These are phyloP conservation scores for Zygnema circumcarinatum DNA, from an alignment of 139 green algal species.

Conservation along the genomic window DNA sequence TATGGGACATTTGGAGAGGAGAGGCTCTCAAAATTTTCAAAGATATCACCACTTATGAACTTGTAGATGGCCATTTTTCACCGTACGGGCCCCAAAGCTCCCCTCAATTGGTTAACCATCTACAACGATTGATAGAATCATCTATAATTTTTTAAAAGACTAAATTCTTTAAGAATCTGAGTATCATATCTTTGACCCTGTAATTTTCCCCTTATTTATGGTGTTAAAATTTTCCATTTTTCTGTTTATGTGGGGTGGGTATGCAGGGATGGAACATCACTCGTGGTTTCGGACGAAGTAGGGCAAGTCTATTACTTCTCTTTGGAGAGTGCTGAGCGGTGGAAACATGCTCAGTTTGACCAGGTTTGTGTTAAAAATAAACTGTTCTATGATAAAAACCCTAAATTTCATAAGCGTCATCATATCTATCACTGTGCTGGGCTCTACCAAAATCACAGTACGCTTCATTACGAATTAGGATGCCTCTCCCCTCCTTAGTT, in stretches of 20 bases:
- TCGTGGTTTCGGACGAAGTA: constrained; percentile 56
- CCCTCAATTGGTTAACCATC: neutral
- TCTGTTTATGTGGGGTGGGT: too few species aligned
- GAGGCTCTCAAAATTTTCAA: constrained; percentile 3
- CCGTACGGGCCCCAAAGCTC: constrained; percentile 34
- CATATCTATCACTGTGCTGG: too few species aligned
- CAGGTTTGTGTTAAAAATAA: constrained; percentile 38
- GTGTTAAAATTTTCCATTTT: constrained; percentile 9
- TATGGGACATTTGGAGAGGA: constrained; percentile 58
- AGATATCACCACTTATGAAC: constrained; percentile 17
- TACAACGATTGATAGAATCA: neutral
- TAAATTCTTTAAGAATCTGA: too few species aligned
- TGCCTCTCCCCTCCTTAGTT: too few species aligned
- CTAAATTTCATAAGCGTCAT: neutral
- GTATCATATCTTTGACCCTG: too few species aligned
- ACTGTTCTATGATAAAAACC: neutral
- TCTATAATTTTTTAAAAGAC: neutral
- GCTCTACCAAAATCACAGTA: too few species aligned
- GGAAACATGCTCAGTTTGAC: constrained; percentile 24
- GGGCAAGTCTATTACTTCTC: constrained; percentile 53
- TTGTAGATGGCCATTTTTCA: constrained; percentile 52
- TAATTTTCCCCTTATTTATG: too few species aligned
- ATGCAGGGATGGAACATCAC: constrained; percentile 52
- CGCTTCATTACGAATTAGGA: too few species aligned
- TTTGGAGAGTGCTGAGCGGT: neutral